Evolutionary conservation across 208 protist genomes (phyloP).

Genomic region (Leishmania major): DNA sequence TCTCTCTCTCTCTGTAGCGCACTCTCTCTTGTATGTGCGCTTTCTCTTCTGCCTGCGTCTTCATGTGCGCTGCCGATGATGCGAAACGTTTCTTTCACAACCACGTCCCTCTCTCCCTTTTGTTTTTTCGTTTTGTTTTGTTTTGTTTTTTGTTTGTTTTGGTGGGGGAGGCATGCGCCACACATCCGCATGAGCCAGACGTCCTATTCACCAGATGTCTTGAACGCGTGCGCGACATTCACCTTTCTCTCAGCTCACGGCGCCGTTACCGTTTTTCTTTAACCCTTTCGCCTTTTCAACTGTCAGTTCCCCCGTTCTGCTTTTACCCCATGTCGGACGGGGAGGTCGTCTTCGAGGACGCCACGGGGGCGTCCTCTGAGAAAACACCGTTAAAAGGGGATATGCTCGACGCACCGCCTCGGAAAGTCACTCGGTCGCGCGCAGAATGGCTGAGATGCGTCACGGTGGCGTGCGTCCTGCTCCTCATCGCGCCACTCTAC

Average conservation of each 20-base stretch:
- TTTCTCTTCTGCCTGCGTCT: not conserved
- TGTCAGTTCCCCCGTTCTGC: not conserved
- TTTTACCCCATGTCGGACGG: not conserved
- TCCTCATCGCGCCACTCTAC: slow-evolving; percentile 7
- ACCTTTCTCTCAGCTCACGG: not conserved
- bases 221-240: not conserved
- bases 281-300: not conserved
- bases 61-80: not conserved
- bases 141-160: no score
- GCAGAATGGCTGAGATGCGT: not conserved
- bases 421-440: no score
- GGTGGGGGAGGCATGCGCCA: no score
- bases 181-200: not conserved
- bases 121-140: no score
- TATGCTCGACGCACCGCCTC: not conserved
- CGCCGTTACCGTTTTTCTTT: not conserved
- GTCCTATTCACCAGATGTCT: not conserved
- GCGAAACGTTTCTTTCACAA: not conserved
- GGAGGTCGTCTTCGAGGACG: not conserved
- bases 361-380: not conserved
- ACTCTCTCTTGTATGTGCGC: not conserved
- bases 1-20: no score
- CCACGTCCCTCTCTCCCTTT: not conserved
- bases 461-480: not conserved
- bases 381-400: not conserved